Evolutionary conservation across 192 early-diverging fungal genomes (phyloP), one percentile per base, ranked within the genome.

Genomic region (Podila epigama): DNA sequence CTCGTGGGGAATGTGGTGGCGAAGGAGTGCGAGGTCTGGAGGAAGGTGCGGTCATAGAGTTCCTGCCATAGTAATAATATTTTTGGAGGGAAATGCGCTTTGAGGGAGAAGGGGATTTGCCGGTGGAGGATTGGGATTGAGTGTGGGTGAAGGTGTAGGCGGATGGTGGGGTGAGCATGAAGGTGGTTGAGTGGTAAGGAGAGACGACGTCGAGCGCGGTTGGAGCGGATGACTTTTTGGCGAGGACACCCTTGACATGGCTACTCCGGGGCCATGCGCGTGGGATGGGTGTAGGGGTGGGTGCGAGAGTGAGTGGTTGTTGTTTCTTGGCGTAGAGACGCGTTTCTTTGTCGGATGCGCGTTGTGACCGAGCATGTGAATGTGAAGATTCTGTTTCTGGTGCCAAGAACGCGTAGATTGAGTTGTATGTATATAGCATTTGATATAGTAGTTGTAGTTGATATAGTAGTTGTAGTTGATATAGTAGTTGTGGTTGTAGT

Each of bases 51-150:
- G 48, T 34, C 73, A 77, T 77, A n/a, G 61, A 42, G 33, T 77
- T 77, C 31, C 73, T 51, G 37, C 73, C 56, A 31, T 77, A 77
- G 56, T 77, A 77, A 51, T 77, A 77, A 51, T 77, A 77, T 32
- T 77, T 77, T 64, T 77, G 73, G 5, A 77, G 66, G 1, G 73
- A 77, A 51, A 77, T 42, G 9, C 73, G 52, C 48, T 77, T 77
- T 2, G 73, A 77, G 22, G 73, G 73, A 12, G 66, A 68, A 37
- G 22, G 5, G 37, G 36, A 22, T n/a, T 55, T 36, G 42, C 25
- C 15, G 40, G 58, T 10, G 52, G 44, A 18, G 39, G 55, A 18
- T 18, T 22, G 60, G n/a, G n/a, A n/a, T 25, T 48, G 44, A 9
- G 44, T 5, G 32, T n/a, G 15, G 35, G 20, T 60, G 63, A 66